Evolutionary conservation across 1,139 yeast species (phyloP), one percentile per base, ranked within the genome.

Genomic region (Wickerhamomyces sp.): DNA sequence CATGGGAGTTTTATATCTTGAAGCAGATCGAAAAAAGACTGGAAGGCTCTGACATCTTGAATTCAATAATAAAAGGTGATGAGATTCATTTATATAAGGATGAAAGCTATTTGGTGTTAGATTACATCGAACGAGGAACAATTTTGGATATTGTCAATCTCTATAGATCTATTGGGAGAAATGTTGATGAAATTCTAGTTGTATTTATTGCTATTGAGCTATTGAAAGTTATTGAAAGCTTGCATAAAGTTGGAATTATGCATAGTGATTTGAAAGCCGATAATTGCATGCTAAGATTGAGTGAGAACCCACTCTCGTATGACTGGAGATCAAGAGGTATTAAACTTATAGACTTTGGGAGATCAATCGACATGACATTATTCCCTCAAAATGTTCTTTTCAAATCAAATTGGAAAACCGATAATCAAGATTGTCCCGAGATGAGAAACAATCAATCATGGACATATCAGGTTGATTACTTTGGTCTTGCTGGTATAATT

Each of bases 251-350:
- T 12, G 81, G 82, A 0, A 76, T 89, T 1, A 67, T 90, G 14
- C 97, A 90, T 62, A 95, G 96, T 1, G 95, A 88, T 57, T 61
- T 89, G 42, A 86, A 84, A 54, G 84, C 96, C 0, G 96, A 87
- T 46, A 89, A 89, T 55, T 84, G 94, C 49, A 85, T 90, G 95
- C 58, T 88, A 0, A 62, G 84, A 31, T 70, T 86, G 31, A 65
- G 65, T n/a, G 51, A 46, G n/a, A 21, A 31, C n/a, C 52, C 55
- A 34, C 48, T 9, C 72, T 66, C 49, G 51, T 54, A 34, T 47
- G 62, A 12, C 3, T 81, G 89, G 88, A 46, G 56, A 17, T 52
- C 60, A 3, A 74, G 75, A 49, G 84, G 89, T 18, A 56, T 88
- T 5, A 71, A 75, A 16, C 59, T 90, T 37, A 85, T 89, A 47